Conservation (phyloP, 768 basidiomycete species). For the Lactarius vividus region DNA sequence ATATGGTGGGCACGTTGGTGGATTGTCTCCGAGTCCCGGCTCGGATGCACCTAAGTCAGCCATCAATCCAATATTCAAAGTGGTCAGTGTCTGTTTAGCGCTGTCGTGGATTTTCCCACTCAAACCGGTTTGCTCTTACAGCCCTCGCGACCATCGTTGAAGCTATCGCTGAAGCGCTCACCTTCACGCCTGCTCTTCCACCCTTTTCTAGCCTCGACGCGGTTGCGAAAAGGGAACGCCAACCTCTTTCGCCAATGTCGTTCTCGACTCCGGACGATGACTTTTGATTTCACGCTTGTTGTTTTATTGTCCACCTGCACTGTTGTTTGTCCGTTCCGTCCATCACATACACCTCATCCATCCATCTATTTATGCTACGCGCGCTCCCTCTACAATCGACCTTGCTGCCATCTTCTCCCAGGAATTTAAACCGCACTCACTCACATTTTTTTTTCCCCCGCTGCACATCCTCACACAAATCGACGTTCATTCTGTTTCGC, state of each 20-base stretch:
- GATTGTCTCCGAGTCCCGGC: constrained; percentile 60
- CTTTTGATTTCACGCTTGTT: constrained; percentile 28
- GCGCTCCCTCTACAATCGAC: constrained; percentile 14
- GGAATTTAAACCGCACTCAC: constrained; percentile 23
- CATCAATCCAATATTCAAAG: constrained; percentile 89
- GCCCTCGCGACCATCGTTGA: constrained; percentile 53
- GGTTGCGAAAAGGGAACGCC: constrained; percentile 72
- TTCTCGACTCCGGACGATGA: constrained; percentile 51
- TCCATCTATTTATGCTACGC: constrained; percentile 26
- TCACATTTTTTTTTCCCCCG: constrained; percentile 20
- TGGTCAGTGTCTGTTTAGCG: constrained; percentile 53
- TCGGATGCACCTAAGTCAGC: constrained; percentile 56
- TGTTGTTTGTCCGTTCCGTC: constrained; percentile 24
- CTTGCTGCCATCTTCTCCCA: constrained; percentile 27
- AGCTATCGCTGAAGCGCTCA: constrained; percentile 29
- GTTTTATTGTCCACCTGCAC: constrained; percentile 26
- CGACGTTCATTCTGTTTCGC: constrained; percentile 22
- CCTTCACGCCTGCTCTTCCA: constrained; percentile 53
- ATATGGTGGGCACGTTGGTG: constrained; percentile 46
- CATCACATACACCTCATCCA: constrained; percentile 26
- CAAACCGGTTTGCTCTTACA: constrained; percentile 33
- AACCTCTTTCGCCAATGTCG: constrained; percentile 74
- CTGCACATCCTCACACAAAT: constrained; percentile 16
- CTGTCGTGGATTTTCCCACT: background rate
- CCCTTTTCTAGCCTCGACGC: constrained; percentile 83